phyloP scores from a whole-genome alignment of 805 yeast species.

The Candida fluviatilis region DNA sequence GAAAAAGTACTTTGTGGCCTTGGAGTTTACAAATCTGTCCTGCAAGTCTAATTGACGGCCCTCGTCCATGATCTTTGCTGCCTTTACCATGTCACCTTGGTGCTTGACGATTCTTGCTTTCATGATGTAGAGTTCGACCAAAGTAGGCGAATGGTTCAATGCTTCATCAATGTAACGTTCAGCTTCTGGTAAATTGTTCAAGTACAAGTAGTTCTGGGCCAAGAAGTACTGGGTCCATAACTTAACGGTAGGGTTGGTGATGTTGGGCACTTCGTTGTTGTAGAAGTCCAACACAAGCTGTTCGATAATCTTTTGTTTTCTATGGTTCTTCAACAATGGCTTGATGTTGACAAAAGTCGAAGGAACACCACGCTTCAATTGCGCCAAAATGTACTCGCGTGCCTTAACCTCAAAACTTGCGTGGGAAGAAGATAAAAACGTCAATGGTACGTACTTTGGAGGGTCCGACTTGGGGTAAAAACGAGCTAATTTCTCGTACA shows the following conservation, averaged over 20 bases:
- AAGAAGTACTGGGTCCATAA: slow-evolving; percentile 76
- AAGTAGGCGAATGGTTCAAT: slow-evolving; percentile 70
- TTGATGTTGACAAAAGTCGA: slow-evolving; percentile 84
- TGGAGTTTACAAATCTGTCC: slow-evolving; percentile 88
- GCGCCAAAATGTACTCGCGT: slow-evolving; percentile 51
- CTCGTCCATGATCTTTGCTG: slow-evolving; percentile 60
- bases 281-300: slow-evolving; percentile 50
- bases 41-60: slow-evolving; percentile 79
- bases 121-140: slow-evolving; percentile 75
- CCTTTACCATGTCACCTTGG: slow-evolving; percentile 54
- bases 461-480: slow-evolving; percentile 85
- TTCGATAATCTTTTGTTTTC: slow-evolving; percentile 42
- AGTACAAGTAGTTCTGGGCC: slow-evolving; percentile 68
- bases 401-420: slow-evolving; percentile 47
- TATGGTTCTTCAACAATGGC: slow-evolving; percentile 57
- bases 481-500: slow-evolving; percentile 61
- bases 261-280: slow-evolving; percentile 22
- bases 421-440: slow-evolving; percentile 55
- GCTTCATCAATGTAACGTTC: slow-evolving; percentile 56
- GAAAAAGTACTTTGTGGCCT: slow-evolving; percentile 76
- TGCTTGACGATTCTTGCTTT: slow-evolving; percentile 82
- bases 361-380: slow-evolving; percentile 80
- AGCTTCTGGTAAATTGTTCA: slow-evolving; percentile 53
- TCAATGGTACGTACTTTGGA: slow-evolving; percentile 72
- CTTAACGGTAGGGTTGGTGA: slow-evolving; percentile 39